Conservation (phyloP, 1,139 yeast genomes). For the Magnusiomyces tetraspermus region DNA sequence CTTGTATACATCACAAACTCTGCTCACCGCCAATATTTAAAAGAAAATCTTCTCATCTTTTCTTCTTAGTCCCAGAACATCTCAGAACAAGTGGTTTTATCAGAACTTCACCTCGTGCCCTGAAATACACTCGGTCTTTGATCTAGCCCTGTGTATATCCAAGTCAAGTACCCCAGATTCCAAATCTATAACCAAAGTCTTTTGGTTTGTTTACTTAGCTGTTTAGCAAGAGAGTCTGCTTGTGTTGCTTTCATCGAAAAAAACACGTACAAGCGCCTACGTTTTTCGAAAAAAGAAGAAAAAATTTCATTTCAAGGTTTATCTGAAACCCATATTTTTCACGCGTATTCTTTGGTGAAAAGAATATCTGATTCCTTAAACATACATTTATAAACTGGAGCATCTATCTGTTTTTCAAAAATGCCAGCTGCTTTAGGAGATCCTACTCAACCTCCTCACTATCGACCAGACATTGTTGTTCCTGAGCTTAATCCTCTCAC, state of each 20-base stretch:
- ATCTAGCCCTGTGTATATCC: not conserved
- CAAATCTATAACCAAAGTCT: too few relatives aligned
- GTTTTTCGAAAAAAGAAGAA: too few relatives aligned
- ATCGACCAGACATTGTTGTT: slow-evolving; percentile 33
- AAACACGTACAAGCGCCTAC: too few relatives aligned
- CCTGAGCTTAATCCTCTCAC: slow-evolving; percentile 40
- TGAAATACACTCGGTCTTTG: not conserved
- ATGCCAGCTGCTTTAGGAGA: slow-evolving; percentile 38
- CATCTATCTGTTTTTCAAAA: too few relatives aligned
- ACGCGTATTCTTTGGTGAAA: not conserved
- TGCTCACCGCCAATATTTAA: not conserved
- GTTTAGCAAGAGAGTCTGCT: too few relatives aligned
- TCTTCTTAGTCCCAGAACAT: slow-evolving; percentile 1
- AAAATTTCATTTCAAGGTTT: too few relatives aligned
- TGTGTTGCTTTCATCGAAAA: too few relatives aligned
- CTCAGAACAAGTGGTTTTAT: not conserved
- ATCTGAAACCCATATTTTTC: too few relatives aligned
- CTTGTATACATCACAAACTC: not conserved
- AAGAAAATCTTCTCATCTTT: not conserved
- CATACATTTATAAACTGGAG: too few relatives aligned
- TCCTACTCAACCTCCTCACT: slow-evolving; percentile 37
- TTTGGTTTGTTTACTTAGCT: too few relatives aligned
- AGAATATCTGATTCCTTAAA: too few relatives aligned
- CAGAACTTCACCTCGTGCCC: slow-evolving; percentile 4
- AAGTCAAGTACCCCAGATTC: too few relatives aligned